phyloP scores from a whole-genome alignment of 2,329 filamentous ascomycete genomes.

The Colletotrichum theobromicola region DNA sequence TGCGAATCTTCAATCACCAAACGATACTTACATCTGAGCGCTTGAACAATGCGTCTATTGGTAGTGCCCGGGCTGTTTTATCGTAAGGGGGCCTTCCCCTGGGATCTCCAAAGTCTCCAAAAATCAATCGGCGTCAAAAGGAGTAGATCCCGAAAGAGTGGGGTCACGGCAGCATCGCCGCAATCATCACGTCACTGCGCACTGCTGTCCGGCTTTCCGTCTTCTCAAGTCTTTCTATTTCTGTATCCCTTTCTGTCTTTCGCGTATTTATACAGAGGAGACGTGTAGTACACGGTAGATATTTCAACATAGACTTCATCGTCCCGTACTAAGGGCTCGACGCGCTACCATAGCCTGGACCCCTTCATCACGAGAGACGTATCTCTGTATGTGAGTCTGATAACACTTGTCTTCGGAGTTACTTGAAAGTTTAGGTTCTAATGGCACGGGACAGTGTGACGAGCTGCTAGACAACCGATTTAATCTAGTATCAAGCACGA shows the following conservation, averaged over 20 bases:
- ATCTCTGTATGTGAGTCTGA: neutral
- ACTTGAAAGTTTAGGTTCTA: no score
- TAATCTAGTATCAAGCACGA: neutral
- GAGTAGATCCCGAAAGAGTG: neutral
- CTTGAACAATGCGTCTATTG: neutral
- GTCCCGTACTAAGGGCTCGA: neutral
- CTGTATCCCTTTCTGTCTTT: neutral
- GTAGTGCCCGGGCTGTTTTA: neutral
- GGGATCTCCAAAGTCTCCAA: neutral
- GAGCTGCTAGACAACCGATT: neutral
- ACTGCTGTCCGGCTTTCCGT: neutral
- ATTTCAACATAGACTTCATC: neutral
- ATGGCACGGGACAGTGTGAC: no score
- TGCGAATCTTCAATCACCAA: neutral
- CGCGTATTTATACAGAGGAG: neutral
- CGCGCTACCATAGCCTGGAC: neutral
- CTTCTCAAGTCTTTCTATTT: neutral
- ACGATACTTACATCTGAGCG: neutral
- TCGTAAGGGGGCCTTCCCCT: neutral
- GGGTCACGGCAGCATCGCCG: neutral
- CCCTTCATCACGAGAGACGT: neutral
- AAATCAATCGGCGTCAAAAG: neutral
- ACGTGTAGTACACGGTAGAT: accelerated
- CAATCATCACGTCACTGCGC: neutral
- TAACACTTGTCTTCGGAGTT: neutral